A percentile compares a stretch with the other conserved stretches of the same genome.
phyloP scores from a whole-genome alignment of 2,329 filamentous ascomycete genomes.

The Lizonia empirigonia region DNA sequence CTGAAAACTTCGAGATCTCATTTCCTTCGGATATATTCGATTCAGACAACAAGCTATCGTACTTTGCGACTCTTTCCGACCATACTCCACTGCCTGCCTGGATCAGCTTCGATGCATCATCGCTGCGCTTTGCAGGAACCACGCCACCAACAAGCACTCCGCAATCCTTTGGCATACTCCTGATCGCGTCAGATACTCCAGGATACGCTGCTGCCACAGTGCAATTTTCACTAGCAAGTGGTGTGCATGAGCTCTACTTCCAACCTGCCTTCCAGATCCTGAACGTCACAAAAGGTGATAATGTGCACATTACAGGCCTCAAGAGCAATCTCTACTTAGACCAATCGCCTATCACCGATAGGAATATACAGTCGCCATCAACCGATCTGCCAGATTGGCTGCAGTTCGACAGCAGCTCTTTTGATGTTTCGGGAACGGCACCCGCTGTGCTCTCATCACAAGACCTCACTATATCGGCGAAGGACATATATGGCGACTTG shows the following conservation, averaged over 20 bases:
- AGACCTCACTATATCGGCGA: slow-evolving; percentile 66
- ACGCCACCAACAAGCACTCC: slow-evolving; percentile 71
- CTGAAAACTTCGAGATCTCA: slow-evolving; percentile 49
- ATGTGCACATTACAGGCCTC: slow-evolving; percentile 40
- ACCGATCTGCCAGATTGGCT: slow-evolving; percentile 72
- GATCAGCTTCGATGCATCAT: slow-evolving; percentile 72
- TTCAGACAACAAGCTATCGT: slow-evolving; percentile 62
- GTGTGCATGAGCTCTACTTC: slow-evolving; percentile 71
- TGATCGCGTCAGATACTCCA: slow-evolving; percentile 79
- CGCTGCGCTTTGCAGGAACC: slow-evolving; percentile 71
- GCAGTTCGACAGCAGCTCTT: slow-evolving; percentile 64
- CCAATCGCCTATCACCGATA: slow-evolving; percentile 51
- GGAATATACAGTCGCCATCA: slow-evolving; percentile 59
- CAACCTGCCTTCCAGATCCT: slow-evolving; percentile 52
- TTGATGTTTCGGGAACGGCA: slow-evolving; percentile 69
- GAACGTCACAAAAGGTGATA: slow-evolving; percentile 39
- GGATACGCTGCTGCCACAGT: slow-evolving; percentile 73
- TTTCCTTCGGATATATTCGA: slow-evolving; percentile 64
- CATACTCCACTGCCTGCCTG: slow-evolving; percentile 86
- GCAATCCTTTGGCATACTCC: slow-evolving; percentile 71
- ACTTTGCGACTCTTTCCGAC: slow-evolving; percentile 77
- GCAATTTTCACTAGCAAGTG: slow-evolving; percentile 73
- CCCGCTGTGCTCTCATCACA: slow-evolving; percentile 62
- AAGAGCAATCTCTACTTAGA: slow-evolving; percentile 45
- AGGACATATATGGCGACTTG: slow-evolving; percentile 64